Percentiles rank a stretch among this genome's conserved stretches.
phyloP scores from a whole-genome alignment of 331 rosid genomes.

The Malus hybrid region DNA sequence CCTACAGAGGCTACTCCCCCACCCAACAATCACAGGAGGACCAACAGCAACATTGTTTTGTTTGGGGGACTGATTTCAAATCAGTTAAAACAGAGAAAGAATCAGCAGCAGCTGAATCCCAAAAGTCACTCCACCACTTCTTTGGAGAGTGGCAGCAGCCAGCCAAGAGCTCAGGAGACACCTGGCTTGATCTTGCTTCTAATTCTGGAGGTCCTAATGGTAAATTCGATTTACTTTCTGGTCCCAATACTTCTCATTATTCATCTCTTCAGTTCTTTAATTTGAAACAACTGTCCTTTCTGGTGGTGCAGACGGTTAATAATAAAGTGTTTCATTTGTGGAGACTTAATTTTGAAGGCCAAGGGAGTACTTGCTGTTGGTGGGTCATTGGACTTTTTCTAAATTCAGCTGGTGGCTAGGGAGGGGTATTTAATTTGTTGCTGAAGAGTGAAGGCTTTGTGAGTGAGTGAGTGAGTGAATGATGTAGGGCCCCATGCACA shows the following conservation, averaged over 20 bases:
- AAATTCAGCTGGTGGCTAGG: slow-evolving; percentile 51
- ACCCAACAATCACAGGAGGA: slow-evolving; percentile 31
- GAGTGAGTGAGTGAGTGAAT: slow-evolving; percentile 14
- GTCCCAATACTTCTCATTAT: not conserved
- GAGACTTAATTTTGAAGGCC: slow-evolving; percentile 33
- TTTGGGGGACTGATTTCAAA: slow-evolving; percentile 88
- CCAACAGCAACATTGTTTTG: slow-evolving; percentile 59
- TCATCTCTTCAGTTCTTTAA: not conserved
- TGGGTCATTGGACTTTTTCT: slow-evolving; percentile 35
- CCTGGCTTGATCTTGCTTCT: slow-evolving; percentile 98
- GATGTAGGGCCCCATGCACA: slow-evolving; percentile 56
- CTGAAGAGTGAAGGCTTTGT: slow-evolving; percentile 18
- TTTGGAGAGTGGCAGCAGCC: slow-evolving; percentile 76
- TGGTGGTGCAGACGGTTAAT: slow-evolving; percentile 58
- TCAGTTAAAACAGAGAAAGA: slow-evolving; percentile 46
- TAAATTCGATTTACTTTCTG: not conserved
- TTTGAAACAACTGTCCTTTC: not conserved
- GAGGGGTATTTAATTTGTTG: slow-evolving; percentile 41
- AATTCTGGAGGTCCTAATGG: slow-evolving; percentile 56
- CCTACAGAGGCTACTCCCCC: slow-evolving; percentile 51
- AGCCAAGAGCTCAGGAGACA: slow-evolving; percentile 62
- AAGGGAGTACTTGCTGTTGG: slow-evolving; percentile 31
- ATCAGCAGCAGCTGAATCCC: slow-evolving; percentile 42
- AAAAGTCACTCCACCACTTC: slow-evolving; percentile 89
- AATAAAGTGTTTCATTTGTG: slow-evolving; percentile 13